Percentiles rank a stretch among this genome's conserved stretches.
Evolutionary conservation across 2,329 filamentous ascomycete genomes (phyloP).

Genomic region (Botrytis squamosa): DNA sequence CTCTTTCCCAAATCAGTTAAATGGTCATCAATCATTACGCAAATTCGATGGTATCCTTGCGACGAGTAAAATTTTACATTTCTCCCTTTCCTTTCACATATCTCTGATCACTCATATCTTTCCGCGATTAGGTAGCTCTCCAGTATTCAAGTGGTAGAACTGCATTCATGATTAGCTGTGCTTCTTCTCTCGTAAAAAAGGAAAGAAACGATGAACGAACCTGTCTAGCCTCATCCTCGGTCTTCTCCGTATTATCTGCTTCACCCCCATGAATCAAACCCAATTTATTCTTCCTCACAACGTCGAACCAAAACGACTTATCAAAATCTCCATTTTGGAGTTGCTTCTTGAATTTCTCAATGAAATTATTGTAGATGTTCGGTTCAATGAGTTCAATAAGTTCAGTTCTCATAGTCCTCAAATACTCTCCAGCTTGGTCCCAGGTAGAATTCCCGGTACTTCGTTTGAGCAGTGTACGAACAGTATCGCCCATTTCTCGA

Average conservation of each 20-base stretch:
- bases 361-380: constrained; percentile 70
- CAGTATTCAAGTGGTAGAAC: constrained; percentile 14
- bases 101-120: background rate
- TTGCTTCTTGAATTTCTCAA: constrained; percentile 69
- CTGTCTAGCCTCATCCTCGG: constrained; percentile 61
- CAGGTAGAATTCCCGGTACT: constrained; percentile 78
- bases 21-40: background rate
- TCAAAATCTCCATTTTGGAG: constrained; percentile 68
- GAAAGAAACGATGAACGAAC: background rate
- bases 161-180: constrained; percentile 1
- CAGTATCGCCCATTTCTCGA: constrained; percentile 71
- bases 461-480: constrained; percentile 65
- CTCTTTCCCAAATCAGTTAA: background rate
- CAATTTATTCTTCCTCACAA: constrained; percentile 60
- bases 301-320: constrained; percentile 76
- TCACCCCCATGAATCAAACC: constrained; percentile 69
- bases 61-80: background rate
- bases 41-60: background rate
- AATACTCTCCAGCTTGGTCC: constrained; percentile 68
- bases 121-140: background rate
- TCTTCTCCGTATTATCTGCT: constrained; percentile 64
- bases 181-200: background rate
- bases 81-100: background rate
- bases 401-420: constrained; percentile 76
- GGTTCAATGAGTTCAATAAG: constrained; percentile 74